Base-by-base conservation (phyloP, 164 flowering plant species). In the Stephania cephalantha region DNA sequence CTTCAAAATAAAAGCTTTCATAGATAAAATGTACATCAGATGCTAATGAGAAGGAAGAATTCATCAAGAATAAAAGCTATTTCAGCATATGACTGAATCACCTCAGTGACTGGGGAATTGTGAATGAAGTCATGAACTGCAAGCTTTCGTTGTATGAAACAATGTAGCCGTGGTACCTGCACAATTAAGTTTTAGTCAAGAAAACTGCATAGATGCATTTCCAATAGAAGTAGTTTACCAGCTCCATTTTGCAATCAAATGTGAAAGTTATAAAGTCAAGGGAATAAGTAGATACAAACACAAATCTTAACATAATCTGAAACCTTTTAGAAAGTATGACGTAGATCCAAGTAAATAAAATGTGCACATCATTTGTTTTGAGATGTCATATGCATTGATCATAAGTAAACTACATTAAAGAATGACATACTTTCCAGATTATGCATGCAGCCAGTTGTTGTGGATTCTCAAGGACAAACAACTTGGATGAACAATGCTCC, bases 161-260 rank as follows among this genome's bases (percentile, higher is more conserved):
- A 93, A 78, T 95, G 98, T 66, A 95, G 87, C 7, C 89, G 90
- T 48, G 97, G 98, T 13, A 95, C 96, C 99, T 94, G 83, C 46
- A 81, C 11, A 48, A 5, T 64, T 17, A 20, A 46, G 44, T 52
- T 20, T 20, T 18, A 77, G 44, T 22, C 31, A 6, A 44, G 7
- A n/a, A 44, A 44, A 9, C 72, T 25, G n/a, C 10, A n/a, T 25
- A 61, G 66, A 7, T 18, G 22, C 22, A 20, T 20, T 61, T 61
- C 29, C n/a, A 61, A 61, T 61, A 61, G 9, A n/a, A 61, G 6
- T 61, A 61, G 25, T 61, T 4, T 61, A 61, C 20, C 20, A 18
- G 8, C 9, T 20, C 7, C 7, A 61, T 17, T 61, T 61, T n/a
- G 1, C 25, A 20, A 9, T 50, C 55, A 8, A 18, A 58, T 61